Conservation (phyloP, 768 basidiomycete genomes). For the Mycena olivaceomarginata region DNA sequence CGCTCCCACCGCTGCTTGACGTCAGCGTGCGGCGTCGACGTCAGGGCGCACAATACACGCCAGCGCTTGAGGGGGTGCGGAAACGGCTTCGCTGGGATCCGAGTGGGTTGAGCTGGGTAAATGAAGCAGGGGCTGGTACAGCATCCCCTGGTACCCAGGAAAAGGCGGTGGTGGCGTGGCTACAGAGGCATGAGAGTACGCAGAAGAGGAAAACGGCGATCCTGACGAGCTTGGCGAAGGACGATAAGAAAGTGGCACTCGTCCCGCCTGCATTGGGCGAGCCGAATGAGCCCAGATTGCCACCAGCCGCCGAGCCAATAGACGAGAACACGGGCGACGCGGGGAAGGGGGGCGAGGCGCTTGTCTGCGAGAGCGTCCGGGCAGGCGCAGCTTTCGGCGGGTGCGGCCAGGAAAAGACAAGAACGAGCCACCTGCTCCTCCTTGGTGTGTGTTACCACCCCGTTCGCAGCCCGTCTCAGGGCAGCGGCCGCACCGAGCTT, state of each 20-base stretch:
- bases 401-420: background rate
- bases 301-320: too few relatives aligned
- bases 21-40: background rate
- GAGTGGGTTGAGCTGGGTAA: background rate
- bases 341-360: background rate
- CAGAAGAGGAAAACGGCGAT: background rate
- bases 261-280: background rate
- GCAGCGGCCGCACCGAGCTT: too few relatives aligned
- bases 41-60: slow-evolving; percentile 1
- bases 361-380: background rate
- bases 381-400: background rate
- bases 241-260: background rate
- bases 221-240: background rate
- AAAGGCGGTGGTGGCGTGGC: background rate
- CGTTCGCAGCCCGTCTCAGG: too few relatives aligned
- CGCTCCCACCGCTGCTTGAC: background rate
- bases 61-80: background rate
- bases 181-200: background rate
- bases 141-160: background rate
- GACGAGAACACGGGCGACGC: background rate
- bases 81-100: background rate
- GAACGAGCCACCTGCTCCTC: background rate
- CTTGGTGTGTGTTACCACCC: background rate
- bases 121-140: background rate
- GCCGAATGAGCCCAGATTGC: background rate